Evolutionary conservation across 306 rosid genomes (phyloP), one percentile per base, ranked within the genome.

Genomic region (Dryas octopetala): DNA sequence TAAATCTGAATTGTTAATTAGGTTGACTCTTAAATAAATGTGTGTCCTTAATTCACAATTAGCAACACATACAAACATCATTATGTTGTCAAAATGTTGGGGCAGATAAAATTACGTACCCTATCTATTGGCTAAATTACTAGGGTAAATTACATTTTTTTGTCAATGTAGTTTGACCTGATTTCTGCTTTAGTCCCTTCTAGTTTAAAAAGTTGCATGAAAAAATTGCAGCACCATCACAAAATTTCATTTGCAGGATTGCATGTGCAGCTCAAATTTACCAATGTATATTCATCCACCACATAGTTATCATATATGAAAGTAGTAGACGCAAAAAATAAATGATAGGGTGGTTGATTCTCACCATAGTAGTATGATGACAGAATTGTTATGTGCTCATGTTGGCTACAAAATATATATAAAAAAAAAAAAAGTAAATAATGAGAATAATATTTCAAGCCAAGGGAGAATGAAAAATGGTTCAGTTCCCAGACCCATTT

Each of bases 351-450:
- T 78, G 62, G 46, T 70, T 52, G 81, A 74, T 72, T 76, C 93
- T 86, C 84, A 95, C 97, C 99, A 43, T 92, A 95, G 84, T 92
- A 92, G 76, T 92, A 92, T 0, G 97, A 86, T 62, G 99, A 95
- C 75, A 89, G 82, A 83, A 92, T 92, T 32, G 97, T 83, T 77
- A 94, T 90, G 71, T 91, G 96, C 48, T 91, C 93, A 0, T 19
- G 26, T 90, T 38, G 98, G 98, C 98, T 19, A 19, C 19, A 19
- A 19, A 19, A 19, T 19, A 19, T 19, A 19, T 19, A 19, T 91
- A 85, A 85, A 75, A 11, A 43, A 59, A 69, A 76, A 62, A 3
- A 4, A 15, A 47, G 53, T 9, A 9, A 41, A 62, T 62, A 54
- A 59, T 16, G 59, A 50, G n/a, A 47, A 60, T 54, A 44, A 41